Conservation (phyloP, 129 eudicot species). For the Centrapalus pauciflorus region DNA sequence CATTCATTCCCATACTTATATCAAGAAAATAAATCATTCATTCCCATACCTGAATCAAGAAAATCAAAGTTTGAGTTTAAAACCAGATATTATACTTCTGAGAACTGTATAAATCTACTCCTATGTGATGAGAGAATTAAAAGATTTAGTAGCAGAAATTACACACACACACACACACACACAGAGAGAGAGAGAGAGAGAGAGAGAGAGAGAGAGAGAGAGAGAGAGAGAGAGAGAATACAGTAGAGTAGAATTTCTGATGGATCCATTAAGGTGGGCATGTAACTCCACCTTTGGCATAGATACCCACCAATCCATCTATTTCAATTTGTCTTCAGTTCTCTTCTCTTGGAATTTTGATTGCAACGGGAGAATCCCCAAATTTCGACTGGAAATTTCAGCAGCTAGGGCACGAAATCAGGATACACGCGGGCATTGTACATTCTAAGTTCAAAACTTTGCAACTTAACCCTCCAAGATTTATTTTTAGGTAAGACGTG, state of each 20-base stretch:
- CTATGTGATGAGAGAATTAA: not conserved
- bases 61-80: not conserved
- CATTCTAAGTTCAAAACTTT: not conserved
- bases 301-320: conserved; percentile 55
- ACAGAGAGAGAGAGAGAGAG: too few species aligned
- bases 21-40: too few species aligned
- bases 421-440: not conserved
- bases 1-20: too few species aligned
- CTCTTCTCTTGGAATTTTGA: not conserved
- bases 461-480: not conserved
- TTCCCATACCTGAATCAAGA: too few species aligned
- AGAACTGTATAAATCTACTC: not conserved
- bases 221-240: conserved; percentile 25
- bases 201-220: not conserved
- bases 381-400: not conserved
- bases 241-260: conserved; percentile 80
- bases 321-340: conserved; percentile 12
- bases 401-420: conserved; percentile 27
- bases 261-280: conserved; percentile 95
- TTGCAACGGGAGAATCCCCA: conserved; percentile 7
- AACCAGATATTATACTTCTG: not conserved
- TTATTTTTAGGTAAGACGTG: not conserved
- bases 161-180: too few species aligned
- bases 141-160: not conserved
- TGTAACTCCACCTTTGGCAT: conserved; percentile 93